phyloP scores from a whole-genome alignment of 1,284 basidiomycete species.

The Retiboletus flavoniger region DNA sequence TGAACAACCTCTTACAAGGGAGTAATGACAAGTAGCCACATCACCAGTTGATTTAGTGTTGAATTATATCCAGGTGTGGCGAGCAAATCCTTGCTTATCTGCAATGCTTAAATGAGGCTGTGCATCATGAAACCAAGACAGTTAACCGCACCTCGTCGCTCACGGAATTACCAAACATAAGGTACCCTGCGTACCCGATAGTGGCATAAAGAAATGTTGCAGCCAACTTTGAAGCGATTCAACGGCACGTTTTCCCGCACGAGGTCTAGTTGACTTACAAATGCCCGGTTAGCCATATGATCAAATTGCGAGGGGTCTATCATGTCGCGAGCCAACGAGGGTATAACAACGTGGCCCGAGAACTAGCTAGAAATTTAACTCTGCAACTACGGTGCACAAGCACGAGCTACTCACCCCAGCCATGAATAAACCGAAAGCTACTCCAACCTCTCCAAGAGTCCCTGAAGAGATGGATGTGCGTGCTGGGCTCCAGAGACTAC shows the following conservation, averaged over 20 bases:
- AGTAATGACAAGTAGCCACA: constrained; percentile 90
- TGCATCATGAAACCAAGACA: not conserved
- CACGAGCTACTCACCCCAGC: constrained; percentile 66
- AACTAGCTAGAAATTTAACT: constrained; percentile 49
- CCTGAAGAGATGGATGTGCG: constrained; percentile 66
- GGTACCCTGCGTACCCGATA: constrained; percentile 84
- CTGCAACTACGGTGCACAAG: not conserved
- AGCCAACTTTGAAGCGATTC: constrained; percentile 47
- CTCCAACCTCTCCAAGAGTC: constrained; percentile 59
- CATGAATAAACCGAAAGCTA: constrained; percentile 90
- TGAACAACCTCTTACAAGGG: constrained; percentile 55
- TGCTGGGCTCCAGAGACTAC: constrained; percentile 77
- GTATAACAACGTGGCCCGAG: constrained; percentile 91
- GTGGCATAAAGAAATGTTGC: constrained; percentile 78
- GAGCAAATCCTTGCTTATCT: constrained; percentile 88
- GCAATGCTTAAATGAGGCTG: constrained; percentile 2
- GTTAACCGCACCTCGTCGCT: constrained; percentile 72
- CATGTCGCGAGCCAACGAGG: constrained; percentile 91
- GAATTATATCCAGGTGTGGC: constrained; percentile 74
- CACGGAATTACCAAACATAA: constrained; percentile 87
- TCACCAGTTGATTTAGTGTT: constrained; percentile 70
- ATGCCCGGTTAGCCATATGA: constrained; percentile 84
- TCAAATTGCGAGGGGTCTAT: constrained; percentile 78
- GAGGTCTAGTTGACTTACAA: constrained; percentile 44
- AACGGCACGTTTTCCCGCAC: not conserved